A percentile compares a stretch with the other conserved stretches of the same genome.
phyloP scores from a whole-genome alignment of 176 grass and related monocot species.

The Aegilops umbellulata region DNA sequence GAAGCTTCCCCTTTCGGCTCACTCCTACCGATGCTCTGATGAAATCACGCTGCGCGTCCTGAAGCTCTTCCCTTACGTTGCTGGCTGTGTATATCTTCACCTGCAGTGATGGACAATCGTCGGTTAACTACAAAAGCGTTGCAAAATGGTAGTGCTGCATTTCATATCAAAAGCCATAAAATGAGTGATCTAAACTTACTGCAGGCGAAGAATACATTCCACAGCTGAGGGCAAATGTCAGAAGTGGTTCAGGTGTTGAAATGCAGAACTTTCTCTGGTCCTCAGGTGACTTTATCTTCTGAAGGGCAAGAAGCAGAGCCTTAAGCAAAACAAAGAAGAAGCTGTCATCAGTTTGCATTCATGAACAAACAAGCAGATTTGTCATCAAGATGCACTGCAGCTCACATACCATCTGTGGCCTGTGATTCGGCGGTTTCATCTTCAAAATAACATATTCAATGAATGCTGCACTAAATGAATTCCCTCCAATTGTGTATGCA shows the following conservation, averaged over 20 bases:
- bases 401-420: conserved; percentile 76
- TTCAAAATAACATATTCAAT: conserved; percentile 91
- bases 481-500: conserved; percentile 79
- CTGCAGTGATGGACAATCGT: conserved; percentile 29
- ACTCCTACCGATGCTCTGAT: conserved; percentile 86
- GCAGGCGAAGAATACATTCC: conserved; percentile 88
- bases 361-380: neutral
- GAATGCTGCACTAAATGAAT: conserved; percentile 86
- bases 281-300: conserved; percentile 83
- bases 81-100: conserved; percentile 77
- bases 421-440: conserved; percentile 81
- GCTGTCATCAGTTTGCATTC: conserved; percentile 3
- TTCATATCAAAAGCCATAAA: neutral
- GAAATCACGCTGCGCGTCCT: conserved; percentile 75
- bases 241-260: conserved; percentile 60
- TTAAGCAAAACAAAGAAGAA: conserved; percentile 32
- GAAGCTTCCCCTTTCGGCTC: conserved; percentile 80
- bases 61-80: conserved; percentile 86
- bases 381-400: neutral
- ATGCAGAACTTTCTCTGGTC: conserved; percentile 83
- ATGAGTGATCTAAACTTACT: conserved; percentile 30
- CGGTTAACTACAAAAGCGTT: neutral
- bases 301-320: conserved; percentile 87
- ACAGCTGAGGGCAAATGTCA: conserved; percentile 85
- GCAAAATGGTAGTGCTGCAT: neutral